Conservation (phyloP, 2,329 filamentous ascomycete genomes). For the Cladosporium sp. region DNA sequence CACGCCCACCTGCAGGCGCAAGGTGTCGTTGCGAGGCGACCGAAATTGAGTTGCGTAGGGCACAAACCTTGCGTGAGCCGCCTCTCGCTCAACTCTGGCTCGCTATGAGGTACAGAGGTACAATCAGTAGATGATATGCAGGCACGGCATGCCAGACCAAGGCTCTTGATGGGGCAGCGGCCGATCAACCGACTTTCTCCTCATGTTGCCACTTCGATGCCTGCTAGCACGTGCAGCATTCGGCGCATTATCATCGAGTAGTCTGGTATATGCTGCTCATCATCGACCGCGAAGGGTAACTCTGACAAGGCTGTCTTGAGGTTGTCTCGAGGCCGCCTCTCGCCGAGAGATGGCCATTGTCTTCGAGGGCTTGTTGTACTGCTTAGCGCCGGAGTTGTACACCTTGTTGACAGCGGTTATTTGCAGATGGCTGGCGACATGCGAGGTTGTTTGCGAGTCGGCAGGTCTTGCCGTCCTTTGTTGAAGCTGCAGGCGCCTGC, state of each 20-base stretch:
- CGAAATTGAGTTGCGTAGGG: conserved; percentile 6
- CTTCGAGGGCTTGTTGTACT: conserved; percentile 1
- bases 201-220: not conserved
- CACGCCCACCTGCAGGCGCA: not conserved
- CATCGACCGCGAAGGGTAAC: conserved; percentile 2
- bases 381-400: not conserved
- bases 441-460: not conserved
- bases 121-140: not conserved
- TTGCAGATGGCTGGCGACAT: not conserved
- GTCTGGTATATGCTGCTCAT: conserved; percentile 11
- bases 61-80: conserved; percentile 13
- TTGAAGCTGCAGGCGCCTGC: conserved; percentile 7
- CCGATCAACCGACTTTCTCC: not conserved
- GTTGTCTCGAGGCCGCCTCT: no score
- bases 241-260: not conserved
- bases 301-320: not conserved
- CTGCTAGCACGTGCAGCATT: not conserved
- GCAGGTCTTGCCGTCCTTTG: not conserved
- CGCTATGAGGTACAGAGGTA: not conserved
- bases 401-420: conserved; percentile 1
- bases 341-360: not conserved
- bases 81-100: conserved; percentile 9
- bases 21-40: conserved; percentile 14
- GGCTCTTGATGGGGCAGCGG: not conserved
- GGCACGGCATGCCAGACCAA: conserved; percentile 4